Base-by-base conservation (phyloP, 2,329 filamentous ascomycete species). In the Aspergillus viridinutans region DNA sequence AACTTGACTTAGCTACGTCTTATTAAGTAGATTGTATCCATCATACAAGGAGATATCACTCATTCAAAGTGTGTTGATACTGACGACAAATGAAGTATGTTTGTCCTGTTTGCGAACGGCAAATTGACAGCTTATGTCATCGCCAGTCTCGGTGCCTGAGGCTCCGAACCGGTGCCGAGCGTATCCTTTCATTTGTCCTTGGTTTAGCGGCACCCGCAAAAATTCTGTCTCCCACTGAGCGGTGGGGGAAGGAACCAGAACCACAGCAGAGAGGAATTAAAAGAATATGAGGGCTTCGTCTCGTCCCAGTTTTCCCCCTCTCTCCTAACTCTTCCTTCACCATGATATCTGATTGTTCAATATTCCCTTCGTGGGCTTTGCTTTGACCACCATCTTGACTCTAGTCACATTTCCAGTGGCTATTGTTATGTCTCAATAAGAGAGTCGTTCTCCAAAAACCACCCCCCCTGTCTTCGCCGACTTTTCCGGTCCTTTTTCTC, bases 351-450 rank as follows among this genome's bases (percentile, higher is more conserved):
- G 56, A 45, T 54, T 57, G 45, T 61, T 59, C 32, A 38, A 17
- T 53, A 38, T 61, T 62, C 56, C 61, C 63, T 62, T 61, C 62
- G 63, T 65, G 63, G 62, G 59, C 59, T 56, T 63, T 58, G 59
- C 55, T 52, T 58, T 62, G 45, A 47, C 50, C 40, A 42, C 49
- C 45, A 20, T 50, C 52, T 45, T 50, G 58, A 53, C 56, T 52
- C 47, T 55, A 43, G 52, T 56, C 54, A 51, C 40, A 49, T 50
- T 55, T n/a, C 48, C 50, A 53, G 43, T 52, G 40, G 45, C 49
- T 54, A 54, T 57, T 59, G 63, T 62, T 62, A 64, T 64, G 61
- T 62, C 59, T 61, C 50, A 52, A 62, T 61, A 64, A 26, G 43
- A 47, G 43, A 25, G 12, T 25, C 21, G 25, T 47, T 25, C 43